A percentile compares a stretch with the other conserved stretches of the same genome.
phyloP scores from a whole-genome alignment of 2,329 filamentous ascomycete species.

The Cladosporium sphaerospermum region DNA sequence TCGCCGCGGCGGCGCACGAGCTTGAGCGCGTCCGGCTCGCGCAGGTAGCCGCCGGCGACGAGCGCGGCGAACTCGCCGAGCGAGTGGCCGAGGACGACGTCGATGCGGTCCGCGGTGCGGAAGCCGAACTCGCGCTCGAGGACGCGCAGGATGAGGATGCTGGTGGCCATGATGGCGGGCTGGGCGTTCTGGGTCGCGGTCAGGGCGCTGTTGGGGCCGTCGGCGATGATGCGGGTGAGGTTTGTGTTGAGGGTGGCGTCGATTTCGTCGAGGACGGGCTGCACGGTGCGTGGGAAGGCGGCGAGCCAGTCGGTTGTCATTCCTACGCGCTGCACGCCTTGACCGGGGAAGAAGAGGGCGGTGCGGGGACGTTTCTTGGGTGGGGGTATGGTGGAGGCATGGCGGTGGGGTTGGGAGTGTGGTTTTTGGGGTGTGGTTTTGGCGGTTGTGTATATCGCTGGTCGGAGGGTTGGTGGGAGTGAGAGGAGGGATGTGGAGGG shows the following conservation, averaged over 20 bases:
- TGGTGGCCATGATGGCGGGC: slow-evolving; percentile 93
- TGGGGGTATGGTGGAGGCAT: slow-evolving; percentile 20
- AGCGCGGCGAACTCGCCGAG: slow-evolving; percentile 90
- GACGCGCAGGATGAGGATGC: slow-evolving; percentile 79
- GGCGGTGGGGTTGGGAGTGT: slow-evolving; percentile 17
- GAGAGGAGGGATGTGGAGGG: slow-evolving; percentile 19
- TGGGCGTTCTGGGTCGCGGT: slow-evolving; percentile 84
- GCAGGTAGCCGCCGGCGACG: slow-evolving; percentile 74
- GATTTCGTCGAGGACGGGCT: slow-evolving; percentile 76
- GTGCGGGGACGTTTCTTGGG: slow-evolving; percentile 25
- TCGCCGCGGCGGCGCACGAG: slow-evolving; percentile 73
- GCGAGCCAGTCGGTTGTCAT: slow-evolving; percentile 66
- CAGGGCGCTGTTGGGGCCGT: slow-evolving; percentile 70
- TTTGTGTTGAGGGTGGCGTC: slow-evolving; percentile 69
- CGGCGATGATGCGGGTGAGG: slow-evolving; percentile 69
- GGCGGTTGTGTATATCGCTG: slow-evolving; percentile 20
- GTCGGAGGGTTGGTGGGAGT: slow-evolving; percentile 23
- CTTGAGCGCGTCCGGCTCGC: slow-evolving; percentile 69
- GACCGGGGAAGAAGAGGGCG: slow-evolving; percentile 35
- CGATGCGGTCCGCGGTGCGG: slow-evolving; percentile 60
- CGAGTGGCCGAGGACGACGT: slow-evolving; percentile 83
- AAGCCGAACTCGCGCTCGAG: slow-evolving; percentile 83
- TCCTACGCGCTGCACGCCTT: slow-evolving; percentile 33
- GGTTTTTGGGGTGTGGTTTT: slow-evolving; percentile 22
- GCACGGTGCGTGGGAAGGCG: slow-evolving; percentile 72